A percentile compares a stretch with the other conserved stretches of the same genome.
These are phyloP conservation scores for Sutorius eximius DNA, from an alignment of 1,284 basidiomycete genomes.

Conservation along the genomic window DNA sequence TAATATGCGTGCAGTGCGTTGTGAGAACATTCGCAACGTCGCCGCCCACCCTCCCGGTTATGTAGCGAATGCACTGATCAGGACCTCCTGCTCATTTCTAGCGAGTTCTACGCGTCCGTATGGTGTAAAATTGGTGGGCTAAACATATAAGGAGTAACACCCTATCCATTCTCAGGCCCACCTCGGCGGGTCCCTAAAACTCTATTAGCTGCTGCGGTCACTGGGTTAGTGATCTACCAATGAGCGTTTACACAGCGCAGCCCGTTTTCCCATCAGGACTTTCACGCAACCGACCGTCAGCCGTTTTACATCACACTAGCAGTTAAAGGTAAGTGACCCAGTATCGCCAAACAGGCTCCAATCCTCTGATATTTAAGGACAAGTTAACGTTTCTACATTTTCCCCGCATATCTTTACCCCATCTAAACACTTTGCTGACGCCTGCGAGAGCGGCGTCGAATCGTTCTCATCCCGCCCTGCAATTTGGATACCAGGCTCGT, in stretches of 20 bases:
- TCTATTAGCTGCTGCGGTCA: constrained; percentile 28
- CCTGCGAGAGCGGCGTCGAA: constrained; percentile 21
- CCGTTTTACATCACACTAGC: constrained; percentile 35
- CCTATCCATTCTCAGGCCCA: constrained; percentile 3
- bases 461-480: constrained; percentile 29
- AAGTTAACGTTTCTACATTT: constrained; percentile 15
- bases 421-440: constrained; percentile 13
- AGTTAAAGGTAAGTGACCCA: constrained; percentile 33
- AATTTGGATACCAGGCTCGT: constrained; percentile 24
- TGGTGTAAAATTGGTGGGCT: neutral
- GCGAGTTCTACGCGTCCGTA: neutral
- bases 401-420: constrained; percentile 12
- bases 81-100: neutral
- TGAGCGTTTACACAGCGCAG: constrained; percentile 15
- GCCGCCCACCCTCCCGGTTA: neutral
- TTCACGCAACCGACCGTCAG: constrained; percentile 34
- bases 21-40: neutral
- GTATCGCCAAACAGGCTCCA: constrained; percentile 22
- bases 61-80: neutral
- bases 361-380: constrained; percentile 35
- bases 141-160: neutral
- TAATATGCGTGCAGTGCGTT: neutral
- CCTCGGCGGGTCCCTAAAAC: constrained; percentile 33
- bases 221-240: constrained; percentile 28
- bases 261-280: constrained; percentile 32